Evolutionary conservation across 192 early-diverging fungal genomes (phyloP).

Genomic region (Chytriomyces sp.): DNA sequence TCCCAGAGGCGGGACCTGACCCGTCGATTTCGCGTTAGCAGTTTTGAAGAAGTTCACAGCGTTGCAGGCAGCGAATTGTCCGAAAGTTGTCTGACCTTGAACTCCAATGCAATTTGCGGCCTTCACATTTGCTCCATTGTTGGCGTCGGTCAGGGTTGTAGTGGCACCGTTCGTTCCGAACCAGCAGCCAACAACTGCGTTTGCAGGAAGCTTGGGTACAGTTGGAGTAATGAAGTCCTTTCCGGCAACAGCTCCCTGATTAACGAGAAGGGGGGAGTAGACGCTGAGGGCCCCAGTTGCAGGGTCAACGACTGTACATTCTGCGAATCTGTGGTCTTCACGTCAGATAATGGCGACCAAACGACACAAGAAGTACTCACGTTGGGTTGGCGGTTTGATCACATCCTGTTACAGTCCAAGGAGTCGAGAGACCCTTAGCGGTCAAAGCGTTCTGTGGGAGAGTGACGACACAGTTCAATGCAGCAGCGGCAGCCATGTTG

Average conservation of each 20-base stretch:
- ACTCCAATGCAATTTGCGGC: background rate
- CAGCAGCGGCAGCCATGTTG: too few relatives aligned
- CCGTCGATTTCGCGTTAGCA: background rate
- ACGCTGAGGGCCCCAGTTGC: background rate
- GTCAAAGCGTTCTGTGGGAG: conserved; percentile 27
- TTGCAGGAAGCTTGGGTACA: background rate
- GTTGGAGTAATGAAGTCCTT: conserved; percentile 2
- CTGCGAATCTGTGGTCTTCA: conserved; percentile 8
- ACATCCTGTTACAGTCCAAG: too few relatives aligned
- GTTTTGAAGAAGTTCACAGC: conserved; percentile 31
- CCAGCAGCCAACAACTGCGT: too few relatives aligned
- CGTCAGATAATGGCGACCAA: background rate
- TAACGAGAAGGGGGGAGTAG: too few relatives aligned
- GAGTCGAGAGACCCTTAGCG: conserved; percentile 28
- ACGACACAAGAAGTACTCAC: too few relatives aligned
- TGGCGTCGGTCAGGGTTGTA: too few relatives aligned
- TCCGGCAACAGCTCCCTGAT: background rate
- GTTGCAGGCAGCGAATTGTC: conserved; percentile 49
- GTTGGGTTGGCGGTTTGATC: too few relatives aligned
- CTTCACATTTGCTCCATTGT: background rate
- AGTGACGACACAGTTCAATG: conserved; percentile 26
- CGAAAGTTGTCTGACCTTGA: too few relatives aligned
- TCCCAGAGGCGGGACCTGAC: conserved; percentile 34
- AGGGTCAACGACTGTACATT: background rate
- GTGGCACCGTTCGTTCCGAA: too few relatives aligned